Evolutionary conservation across 805 yeast species (phyloP).

Genomic region (Jamesozyma gamospora): DNA sequence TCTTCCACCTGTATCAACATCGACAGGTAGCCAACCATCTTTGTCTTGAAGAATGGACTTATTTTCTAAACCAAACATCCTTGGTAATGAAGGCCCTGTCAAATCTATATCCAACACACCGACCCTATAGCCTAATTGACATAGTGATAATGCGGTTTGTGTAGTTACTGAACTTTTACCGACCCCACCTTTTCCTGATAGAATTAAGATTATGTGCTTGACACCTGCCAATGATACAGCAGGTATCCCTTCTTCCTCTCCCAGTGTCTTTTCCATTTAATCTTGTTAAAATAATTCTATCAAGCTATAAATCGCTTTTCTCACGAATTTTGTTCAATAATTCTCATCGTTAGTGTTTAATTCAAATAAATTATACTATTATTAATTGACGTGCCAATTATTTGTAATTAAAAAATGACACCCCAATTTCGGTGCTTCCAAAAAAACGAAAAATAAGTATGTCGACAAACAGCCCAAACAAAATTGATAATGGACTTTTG

Average conservation of each 20-base stretch:
- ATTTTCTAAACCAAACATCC: conserved; percentile 88
- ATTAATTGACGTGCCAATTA: too few relatives aligned
- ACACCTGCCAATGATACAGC: conserved; percentile 39
- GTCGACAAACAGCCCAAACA: too few relatives aligned
- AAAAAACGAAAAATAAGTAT: too few relatives aligned
- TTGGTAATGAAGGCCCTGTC: conserved; percentile 92
- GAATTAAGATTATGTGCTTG: conserved; percentile 67
- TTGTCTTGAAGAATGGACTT: conserved; percentile 71
- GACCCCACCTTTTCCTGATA: conserved; percentile 96
- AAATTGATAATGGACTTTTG: too few relatives aligned
- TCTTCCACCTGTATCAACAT: conserved; percentile 27
- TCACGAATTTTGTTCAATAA: too few relatives aligned
- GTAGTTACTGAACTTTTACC: conserved; percentile 96
- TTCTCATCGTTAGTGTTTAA: too few relatives aligned
- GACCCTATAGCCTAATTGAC: conserved; percentile 62
- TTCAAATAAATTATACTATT: too few relatives aligned
- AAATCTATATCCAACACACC: conserved; percentile 92
- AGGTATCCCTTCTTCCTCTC: conserved; percentile 11
- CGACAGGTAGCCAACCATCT: conserved; percentile 90
- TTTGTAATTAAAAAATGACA: too few relatives aligned
- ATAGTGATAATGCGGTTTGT: conserved; percentile 79
- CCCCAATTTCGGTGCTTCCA: too few relatives aligned
- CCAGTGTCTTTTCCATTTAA: neutral
- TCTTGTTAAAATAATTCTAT: too few relatives aligned
- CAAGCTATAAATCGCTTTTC: too few relatives aligned